These are phyloP conservation scores for Neotropicomus parvogracilis DNA, from an alignment of 1,284 basidiomycete genomes.

Conservation along the genomic window DNA sequence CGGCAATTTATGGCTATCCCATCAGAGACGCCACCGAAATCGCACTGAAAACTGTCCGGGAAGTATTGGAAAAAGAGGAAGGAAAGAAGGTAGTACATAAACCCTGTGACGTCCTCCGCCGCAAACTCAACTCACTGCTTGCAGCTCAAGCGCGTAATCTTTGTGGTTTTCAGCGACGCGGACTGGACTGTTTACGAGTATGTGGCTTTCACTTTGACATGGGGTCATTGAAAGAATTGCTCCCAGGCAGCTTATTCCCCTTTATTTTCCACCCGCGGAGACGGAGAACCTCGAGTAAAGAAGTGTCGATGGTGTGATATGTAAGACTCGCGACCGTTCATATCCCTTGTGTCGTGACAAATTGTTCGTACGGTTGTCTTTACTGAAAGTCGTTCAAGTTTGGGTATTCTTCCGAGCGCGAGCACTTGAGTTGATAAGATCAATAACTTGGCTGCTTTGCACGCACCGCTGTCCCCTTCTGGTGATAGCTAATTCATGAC, in stretches of 20 bases:
- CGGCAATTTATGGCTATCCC: constrained; percentile 79
- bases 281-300: not conserved
- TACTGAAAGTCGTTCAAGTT: too few species aligned
- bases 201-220: constrained; percentile 25
- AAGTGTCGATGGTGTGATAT: not conserved
- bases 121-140: constrained; percentile 23
- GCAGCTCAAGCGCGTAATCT: constrained; percentile 73
- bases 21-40: constrained; percentile 67
- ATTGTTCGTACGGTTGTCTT: too few species aligned
- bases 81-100: constrained; percentile 49
- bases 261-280: constrained; percentile 47
- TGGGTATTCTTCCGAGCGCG: too few species aligned
- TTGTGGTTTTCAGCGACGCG: constrained; percentile 64
- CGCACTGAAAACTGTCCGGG: constrained; percentile 58
- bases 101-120: not conserved
- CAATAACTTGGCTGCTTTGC: constrained; percentile 13
- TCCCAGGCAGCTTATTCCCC: constrained; percentile 51
- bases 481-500: too few species aligned
- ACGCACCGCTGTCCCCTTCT: too few species aligned
- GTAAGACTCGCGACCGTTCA: not conserved
- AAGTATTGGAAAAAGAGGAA: constrained; percentile 54
- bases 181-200: constrained; percentile 67
- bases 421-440: too few species aligned
- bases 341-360: not conserved
- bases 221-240: not conserved